Evolutionary conservation across 192 early-diverging fungal species (phyloP).

Genomic region (Coemansia sp.): DNA sequence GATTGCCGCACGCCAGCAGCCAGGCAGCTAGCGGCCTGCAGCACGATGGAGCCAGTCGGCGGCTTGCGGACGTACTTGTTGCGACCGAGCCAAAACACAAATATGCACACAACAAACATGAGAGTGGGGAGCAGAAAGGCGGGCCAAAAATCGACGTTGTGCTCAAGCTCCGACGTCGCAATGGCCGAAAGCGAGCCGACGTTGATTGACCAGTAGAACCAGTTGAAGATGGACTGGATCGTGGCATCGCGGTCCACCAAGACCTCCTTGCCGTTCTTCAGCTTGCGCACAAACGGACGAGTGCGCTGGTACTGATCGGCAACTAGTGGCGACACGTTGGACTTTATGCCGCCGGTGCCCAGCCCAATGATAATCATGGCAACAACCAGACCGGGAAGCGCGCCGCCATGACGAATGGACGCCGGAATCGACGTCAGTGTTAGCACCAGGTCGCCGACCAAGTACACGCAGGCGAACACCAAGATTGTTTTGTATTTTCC

Average conservation of each 20-base stretch:
- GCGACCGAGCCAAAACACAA: slow-evolving; percentile 49
- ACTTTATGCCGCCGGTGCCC: slow-evolving; percentile 73
- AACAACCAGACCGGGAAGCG: slow-evolving; percentile 60
- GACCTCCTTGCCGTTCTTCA: slow-evolving; percentile 49
- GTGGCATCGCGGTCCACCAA: slow-evolving; percentile 60
- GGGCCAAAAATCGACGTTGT: slow-evolving; percentile 46
- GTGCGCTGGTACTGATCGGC: slow-evolving; percentile 60
- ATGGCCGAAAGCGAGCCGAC: slow-evolving; percentile 51
- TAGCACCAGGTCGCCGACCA: slow-evolving; percentile 58
- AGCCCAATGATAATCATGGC: slow-evolving; percentile 64
- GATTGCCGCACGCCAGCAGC: slow-evolving; percentile 18
- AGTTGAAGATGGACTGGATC: slow-evolving; percentile 67
- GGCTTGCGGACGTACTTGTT: slow-evolving; percentile 38
- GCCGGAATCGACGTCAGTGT: slow-evolving; percentile 57
- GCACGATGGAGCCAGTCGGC: slow-evolving; percentile 49
- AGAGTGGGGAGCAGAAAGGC: slow-evolving; percentile 52
- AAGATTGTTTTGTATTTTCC: slow-evolving; percentile 72
- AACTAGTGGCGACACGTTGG: slow-evolving; percentile 68
- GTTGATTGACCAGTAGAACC: slow-evolving; percentile 69
- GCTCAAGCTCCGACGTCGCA: slow-evolving; percentile 51
- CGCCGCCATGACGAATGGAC: slow-evolving; percentile 49
- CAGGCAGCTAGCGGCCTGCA: slow-evolving; percentile 6
- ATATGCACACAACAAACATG: slow-evolving; percentile 46
- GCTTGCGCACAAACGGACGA: slow-evolving; percentile 50
- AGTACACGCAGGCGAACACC: slow-evolving; percentile 57